Conservation (phyloP, 768 basidiomycete genomes). For the Coprinellus aureogranulatus region DNA sequence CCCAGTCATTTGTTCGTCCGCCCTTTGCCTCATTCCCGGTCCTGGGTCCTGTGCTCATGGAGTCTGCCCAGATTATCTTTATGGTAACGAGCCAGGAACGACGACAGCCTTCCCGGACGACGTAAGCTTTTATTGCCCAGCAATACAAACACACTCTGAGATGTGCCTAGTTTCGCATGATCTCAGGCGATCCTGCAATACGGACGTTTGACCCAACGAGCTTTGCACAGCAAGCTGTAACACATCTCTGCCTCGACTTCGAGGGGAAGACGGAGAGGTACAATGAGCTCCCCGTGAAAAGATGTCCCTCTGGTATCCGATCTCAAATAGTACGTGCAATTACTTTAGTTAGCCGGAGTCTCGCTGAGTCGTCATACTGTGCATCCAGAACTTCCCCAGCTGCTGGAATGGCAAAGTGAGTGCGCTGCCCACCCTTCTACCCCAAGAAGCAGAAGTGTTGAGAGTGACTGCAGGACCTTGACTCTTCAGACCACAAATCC, state of each 20-base stretch:
- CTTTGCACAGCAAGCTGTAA: conserved; percentile 36
- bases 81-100: conserved; percentile 28
- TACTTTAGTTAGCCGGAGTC: background rate
- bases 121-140: conserved; percentile 17
- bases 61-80: conserved; percentile 31
- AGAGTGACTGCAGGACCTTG: conserved; percentile 33
- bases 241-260: conserved; percentile 41
- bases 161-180: conserved; percentile 33
- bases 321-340: conserved; percentile 30
- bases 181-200: conserved; percentile 35
- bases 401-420: conserved; percentile 36
- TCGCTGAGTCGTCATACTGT: background rate
- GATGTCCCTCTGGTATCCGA: conserved; percentile 36
- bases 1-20: conserved; percentile 31
- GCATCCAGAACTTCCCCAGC: conserved; percentile 25
- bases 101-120: conserved; percentile 41
- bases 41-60: background rate
- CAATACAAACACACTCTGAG: background rate
- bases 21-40: background rate
- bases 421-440: background rate
- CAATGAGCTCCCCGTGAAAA: conserved; percentile 28
- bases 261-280: conserved; percentile 26
- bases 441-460: background rate
- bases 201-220: conserved; percentile 30
- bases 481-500: conserved; percentile 38